phyloP scores from a whole-genome alignment of 768 basidiomycete genomes.

The Rhodotorula sphaerocarpa region DNA sequence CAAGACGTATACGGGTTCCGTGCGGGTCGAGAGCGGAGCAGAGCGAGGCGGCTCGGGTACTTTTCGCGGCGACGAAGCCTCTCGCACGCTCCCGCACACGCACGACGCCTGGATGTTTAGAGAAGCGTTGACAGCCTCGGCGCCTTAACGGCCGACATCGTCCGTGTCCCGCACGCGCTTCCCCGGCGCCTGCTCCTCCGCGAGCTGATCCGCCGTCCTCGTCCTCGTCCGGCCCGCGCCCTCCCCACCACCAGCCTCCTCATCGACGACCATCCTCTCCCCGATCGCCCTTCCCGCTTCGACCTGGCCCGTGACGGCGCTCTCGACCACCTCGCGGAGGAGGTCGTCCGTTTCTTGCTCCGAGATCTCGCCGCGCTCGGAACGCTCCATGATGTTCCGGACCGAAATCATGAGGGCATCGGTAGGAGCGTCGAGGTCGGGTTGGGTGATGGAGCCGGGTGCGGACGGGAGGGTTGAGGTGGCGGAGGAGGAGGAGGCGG shows the following conservation, averaged over 20 bases:
- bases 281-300: slow-evolving; percentile 36
- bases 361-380: slow-evolving; percentile 37
- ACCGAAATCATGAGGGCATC: slow-evolving; percentile 41
- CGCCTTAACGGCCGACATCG: slow-evolving; percentile 19
- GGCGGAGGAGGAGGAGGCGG: background rate
- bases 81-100: too few relatives aligned
- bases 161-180: slow-evolving; percentile 24
- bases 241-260: slow-evolving; percentile 1
- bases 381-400: slow-evolving; percentile 42
- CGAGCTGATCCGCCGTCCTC: slow-evolving; percentile 7
- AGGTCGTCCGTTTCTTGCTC: slow-evolving; percentile 39
- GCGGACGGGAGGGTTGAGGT: too few relatives aligned
- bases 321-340: slow-evolving; percentile 42
- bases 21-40: too few relatives aligned
- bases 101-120: too few relatives aligned
- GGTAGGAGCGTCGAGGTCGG: slow-evolving; percentile 35
- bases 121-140: too few relatives aligned
- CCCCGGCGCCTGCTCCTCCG: background rate
- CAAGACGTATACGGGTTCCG: too few relatives aligned
- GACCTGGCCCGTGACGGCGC: slow-evolving; percentile 37
- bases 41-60: too few relatives aligned
- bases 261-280: slow-evolving; percentile 15
- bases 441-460: background rate
- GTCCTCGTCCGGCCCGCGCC: background rate
- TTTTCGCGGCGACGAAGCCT: too few relatives aligned